phyloP scores from a whole-genome alignment of 805 yeast genomes.

The Ogataea paradorogensis region DNA sequence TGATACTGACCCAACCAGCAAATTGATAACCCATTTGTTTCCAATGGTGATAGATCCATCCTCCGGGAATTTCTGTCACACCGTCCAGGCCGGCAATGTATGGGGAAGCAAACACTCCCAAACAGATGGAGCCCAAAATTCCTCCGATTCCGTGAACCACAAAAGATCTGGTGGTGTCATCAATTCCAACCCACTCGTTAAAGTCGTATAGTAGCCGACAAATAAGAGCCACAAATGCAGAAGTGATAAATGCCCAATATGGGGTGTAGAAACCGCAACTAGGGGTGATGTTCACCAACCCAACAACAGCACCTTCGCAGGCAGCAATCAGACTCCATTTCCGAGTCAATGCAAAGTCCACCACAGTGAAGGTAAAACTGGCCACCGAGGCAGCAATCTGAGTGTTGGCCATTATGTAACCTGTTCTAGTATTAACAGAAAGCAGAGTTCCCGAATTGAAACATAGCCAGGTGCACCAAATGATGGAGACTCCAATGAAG shows the following conservation, averaged over 20 bases:
- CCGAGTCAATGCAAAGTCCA: constrained; percentile 37
- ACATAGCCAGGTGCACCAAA: constrained; percentile 50
- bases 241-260: constrained; percentile 44
- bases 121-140: constrained; percentile 40
- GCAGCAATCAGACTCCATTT: constrained; percentile 42
- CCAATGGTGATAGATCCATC: constrained; percentile 46
- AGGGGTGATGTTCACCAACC: constrained; percentile 46
- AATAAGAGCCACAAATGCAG: constrained; percentile 37
- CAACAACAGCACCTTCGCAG: constrained; percentile 45
- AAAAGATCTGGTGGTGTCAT: constrained; percentile 45
- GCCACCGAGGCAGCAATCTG: constrained; percentile 51
- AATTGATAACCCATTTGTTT: constrained; percentile 45
- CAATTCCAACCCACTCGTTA: constrained; percentile 42
- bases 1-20: constrained; percentile 41
- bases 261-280: constrained; percentile 46
- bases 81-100: constrained; percentile 44
- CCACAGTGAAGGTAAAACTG: constrained; percentile 40
- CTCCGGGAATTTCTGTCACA: constrained; percentile 41
- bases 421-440: constrained; percentile 40
- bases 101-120: constrained; percentile 45
- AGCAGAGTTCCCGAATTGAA: constrained; percentile 46
- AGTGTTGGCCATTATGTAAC: constrained; percentile 47
- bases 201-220: constrained; percentile 37
- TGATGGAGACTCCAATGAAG: constrained; percentile 43
- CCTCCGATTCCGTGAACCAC: constrained; percentile 51